Evolutionary conservation across 345 rosid genomes (phyloP), one percentile per base, ranked within the genome.

Genomic region (Lepidium didymum): DNA sequence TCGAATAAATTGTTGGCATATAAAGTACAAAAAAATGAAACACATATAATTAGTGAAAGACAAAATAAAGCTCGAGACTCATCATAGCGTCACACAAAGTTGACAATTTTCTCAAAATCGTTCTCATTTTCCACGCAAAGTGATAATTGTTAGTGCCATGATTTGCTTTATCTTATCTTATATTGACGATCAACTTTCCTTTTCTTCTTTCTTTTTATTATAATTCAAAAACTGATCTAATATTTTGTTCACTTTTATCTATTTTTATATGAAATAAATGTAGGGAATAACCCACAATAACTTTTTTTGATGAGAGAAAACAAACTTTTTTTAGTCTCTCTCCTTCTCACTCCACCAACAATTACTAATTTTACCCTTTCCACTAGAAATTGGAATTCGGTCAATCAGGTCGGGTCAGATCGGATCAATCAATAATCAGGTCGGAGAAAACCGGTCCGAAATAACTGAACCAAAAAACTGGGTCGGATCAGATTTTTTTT

Each of bases 101-200:
- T 73, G 68, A 73, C 68, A 7, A 11, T 51, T 73, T 42, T 33
- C 33, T 29, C 8, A 51, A 59, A 42, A 43, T 59, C 72, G 67
- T 51, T 73, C 70, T 50, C 67, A 51, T 50, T 67, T 50, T 66
- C 19, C 62, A 67, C 72, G 51, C 27, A 67, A 35, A 51, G 68
- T 58, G 72, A 59, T 25, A 37, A 12, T 60, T 51, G 55, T 62
- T 50, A 57, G 60, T 57, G 72, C n/a, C n/a, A n/a, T 65, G 61
- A 40, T 66, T 31, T 58, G 56, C 72, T 58, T 66, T 66, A 73
- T 73, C 77, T 66, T 66, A 65, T 50, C 72, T 29, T 50, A 34
- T 41, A 37, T 15, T 23, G 35, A 34, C 25, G 36, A 44, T 38
- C 47, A 25, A 25, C 13, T 68, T 16, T 25, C 33, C 4, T 43